These are phyloP conservation scores for Dactylonectria estremocensis DNA, from an alignment of 2,329 filamentous ascomycete species.

Conservation along the genomic window DNA sequence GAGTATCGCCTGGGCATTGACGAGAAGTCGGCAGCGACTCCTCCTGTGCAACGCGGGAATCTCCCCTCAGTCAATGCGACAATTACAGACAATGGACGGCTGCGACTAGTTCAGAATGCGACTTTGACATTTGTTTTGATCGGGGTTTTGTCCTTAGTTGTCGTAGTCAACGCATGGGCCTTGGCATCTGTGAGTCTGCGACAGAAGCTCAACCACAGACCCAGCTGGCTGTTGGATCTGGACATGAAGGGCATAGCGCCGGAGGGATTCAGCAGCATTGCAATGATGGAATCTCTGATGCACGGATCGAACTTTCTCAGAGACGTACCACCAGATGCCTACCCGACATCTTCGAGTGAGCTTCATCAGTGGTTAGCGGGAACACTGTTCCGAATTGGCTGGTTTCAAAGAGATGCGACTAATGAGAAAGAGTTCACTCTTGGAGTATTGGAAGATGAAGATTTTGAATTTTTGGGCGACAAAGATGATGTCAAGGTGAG, in stretches of 20 bases:
- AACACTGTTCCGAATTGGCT: not conserved
- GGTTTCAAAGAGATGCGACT: not conserved
- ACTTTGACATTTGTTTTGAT: not conserved
- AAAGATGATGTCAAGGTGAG: not conserved
- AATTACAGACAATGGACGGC: not conserved
- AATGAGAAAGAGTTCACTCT: not conserved
- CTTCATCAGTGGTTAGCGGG: not conserved
- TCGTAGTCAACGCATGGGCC: not conserved
- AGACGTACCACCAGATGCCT: not conserved
- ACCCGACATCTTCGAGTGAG: not conserved
- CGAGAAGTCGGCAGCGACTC: not conserved
- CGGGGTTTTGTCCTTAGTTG: not conserved
- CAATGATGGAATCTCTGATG: conserved; percentile 7
- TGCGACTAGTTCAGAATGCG: not conserved
- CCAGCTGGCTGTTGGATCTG: conserved; percentile 1
- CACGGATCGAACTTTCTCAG: not conserved
- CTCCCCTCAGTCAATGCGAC: not conserved
- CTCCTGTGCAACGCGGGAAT: not conserved
- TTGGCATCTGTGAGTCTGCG: not conserved
- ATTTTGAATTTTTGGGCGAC: not conserved
- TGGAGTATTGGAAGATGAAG: not conserved
- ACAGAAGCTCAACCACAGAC: not conserved
- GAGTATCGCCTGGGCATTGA: not conserved
- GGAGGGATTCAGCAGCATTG: not conserved
- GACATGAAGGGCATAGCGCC: conserved; percentile 5